phyloP scores from a whole-genome alignment of 257 asterid species.

The Nyctanthes arbortristis region DNA sequence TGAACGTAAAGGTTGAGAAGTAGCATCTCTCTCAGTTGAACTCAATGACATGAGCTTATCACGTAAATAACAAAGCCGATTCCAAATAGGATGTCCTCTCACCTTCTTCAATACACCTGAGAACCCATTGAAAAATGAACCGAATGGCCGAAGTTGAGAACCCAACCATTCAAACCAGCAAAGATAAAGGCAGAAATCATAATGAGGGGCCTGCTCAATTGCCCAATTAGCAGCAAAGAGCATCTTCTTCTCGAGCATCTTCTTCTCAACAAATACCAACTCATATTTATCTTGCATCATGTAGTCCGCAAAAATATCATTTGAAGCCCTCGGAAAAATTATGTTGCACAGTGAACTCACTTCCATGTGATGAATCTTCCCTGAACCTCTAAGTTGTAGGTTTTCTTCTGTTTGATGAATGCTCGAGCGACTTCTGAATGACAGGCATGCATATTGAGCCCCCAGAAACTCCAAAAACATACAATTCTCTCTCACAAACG shows the following conservation, averaged over 20 bases:
- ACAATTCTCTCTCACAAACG: conserved; percentile 67
- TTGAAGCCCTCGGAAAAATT: conserved; percentile 47
- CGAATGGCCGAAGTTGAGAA: conserved; percentile 48
- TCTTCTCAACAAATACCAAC: conserved; percentile 42
- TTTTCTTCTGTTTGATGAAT: conserved; percentile 31
- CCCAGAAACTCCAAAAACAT: conserved; percentile 75
- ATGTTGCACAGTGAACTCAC: conserved; percentile 34
- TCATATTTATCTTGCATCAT: conserved; percentile 34
- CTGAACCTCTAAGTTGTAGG: conserved; percentile 31
- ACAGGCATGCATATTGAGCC: conserved; percentile 48
- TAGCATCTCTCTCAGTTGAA: conserved; percentile 25
- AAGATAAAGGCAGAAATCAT: conserved; percentile 67
- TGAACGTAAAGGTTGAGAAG: conserved; percentile 59
- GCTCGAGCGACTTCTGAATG: conserved; percentile 21
- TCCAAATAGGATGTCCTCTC: conserved; percentile 77
- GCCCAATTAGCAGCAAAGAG: conserved; percentile 88
- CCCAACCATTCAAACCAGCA: conserved; percentile 75
- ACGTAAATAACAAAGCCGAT: conserved; percentile 36
- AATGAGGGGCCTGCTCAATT: conserved; percentile 77
- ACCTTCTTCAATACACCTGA: conserved; percentile 50
- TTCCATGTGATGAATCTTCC: conserved; percentile 51
- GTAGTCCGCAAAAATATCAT: conserved; percentile 26
- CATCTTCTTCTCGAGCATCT: conserved; percentile 55
- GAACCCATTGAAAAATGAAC: conserved; percentile 49
- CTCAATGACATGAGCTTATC: too few relatives aligned